Evolutionary conservation across 768 basidiomycete genomes (phyloP), one percentile per base, ranked within the genome.

Genomic region (Boletales sp.): DNA sequence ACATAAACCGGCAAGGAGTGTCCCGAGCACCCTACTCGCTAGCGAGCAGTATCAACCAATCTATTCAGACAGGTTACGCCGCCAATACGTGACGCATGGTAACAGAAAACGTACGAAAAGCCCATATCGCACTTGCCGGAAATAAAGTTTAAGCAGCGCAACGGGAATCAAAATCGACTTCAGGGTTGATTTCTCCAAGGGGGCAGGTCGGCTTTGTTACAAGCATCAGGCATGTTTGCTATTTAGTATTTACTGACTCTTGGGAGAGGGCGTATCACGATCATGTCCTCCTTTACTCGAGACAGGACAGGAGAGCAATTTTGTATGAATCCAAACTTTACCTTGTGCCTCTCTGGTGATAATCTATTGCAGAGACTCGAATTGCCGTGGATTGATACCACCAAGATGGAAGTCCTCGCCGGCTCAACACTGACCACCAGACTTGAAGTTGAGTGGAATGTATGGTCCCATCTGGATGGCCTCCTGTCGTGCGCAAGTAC

Each of bases 231-330:
- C 48, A 21, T 31, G 8, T 17, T 34, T 51, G 12, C 1, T 6
- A 65, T 81, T 55, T 56, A 27, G 24, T 3, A 27, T 7, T 27
- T 27, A 27, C 24, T 92, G 45, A 95, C 84, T 62, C 97, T 73
- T 12, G 97, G 97, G 17, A 99, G 75, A n/a, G 97, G 97, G 69
- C 98, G 97, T 94, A 99, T 95, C 56, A 98, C 93, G 51, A 97
- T 97, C 84, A 97, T 92, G 46, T 94, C 90, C 56, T 91, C 87
- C 73, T 98, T 98, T 10, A 95, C 95, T 39, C 89, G 78, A 6
- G 93, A 84, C 24, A 99, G 24, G 24, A 27, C 24, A 7, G 77
- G 30, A 98, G 83, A 10, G 94, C 89, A 48, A 99, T 82, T 31
- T 91, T 77, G 67, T 95, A 98, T 15, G 86, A 82, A 64, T 95